These are phyloP conservation scores for Pseudogymnoascus sp. DNA, from an alignment of 2,329 filamentous ascomycete species.

Conservation along the genomic window DNA sequence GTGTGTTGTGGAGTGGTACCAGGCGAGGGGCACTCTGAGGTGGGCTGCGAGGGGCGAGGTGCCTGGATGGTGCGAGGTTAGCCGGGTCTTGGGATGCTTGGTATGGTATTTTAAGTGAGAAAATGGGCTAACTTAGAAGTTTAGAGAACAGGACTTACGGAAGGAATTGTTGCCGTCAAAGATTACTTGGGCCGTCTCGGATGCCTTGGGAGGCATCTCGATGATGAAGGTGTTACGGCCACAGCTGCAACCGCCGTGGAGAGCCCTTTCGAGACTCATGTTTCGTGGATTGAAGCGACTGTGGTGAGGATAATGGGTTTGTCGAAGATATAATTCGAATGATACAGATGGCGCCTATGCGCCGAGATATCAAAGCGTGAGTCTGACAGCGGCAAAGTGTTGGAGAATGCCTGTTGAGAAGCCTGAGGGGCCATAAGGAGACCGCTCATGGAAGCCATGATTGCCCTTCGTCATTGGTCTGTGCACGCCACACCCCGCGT, in stretches of 20 bases:
- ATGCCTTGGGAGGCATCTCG: constrained; percentile 51
- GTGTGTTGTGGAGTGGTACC: constrained; percentile 69
- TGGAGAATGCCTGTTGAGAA: not conserved
- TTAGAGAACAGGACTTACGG: constrained; percentile 48
- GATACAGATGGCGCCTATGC: not conserved
- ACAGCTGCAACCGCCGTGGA: constrained; percentile 75
- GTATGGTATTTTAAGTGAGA: not conserved
- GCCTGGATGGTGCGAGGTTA: constrained; percentile 38
- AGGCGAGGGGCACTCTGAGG: constrained; percentile 71
- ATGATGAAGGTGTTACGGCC: constrained; percentile 78
- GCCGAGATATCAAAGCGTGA: not conserved
- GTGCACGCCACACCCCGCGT: not conserved
- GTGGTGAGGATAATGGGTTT: not conserved
- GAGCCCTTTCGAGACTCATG: constrained; percentile 44
- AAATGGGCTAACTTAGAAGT: constrained; percentile 54
- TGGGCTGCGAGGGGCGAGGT: constrained; percentile 70
- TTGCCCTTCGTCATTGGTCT: not conserved
- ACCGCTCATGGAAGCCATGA: not conserved
- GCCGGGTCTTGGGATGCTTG: constrained; percentile 11
- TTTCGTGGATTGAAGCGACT: constrained; percentile 15
- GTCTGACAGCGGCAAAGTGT: not conserved
- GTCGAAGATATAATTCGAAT: not conserved
- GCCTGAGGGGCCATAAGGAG: not conserved
- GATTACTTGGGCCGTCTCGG: constrained; percentile 56
- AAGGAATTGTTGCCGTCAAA: constrained; percentile 47